Conservation (phyloP, 2,329 filamentous ascomycete genomes). For the Tolypocladium pustulatum region DNA sequence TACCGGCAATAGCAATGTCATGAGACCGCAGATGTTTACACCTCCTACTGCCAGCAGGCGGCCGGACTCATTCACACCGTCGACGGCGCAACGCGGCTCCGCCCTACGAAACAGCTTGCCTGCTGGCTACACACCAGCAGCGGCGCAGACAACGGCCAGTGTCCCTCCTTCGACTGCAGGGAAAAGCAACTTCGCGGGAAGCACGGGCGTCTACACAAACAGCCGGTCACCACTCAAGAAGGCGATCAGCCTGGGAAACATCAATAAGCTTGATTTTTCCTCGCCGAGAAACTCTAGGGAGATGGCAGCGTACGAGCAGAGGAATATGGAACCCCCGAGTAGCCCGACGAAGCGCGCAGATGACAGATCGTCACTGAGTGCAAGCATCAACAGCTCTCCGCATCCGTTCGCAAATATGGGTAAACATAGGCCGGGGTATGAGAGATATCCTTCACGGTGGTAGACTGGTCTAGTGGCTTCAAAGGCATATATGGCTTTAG, state of each 20-base stretch:
- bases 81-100: conserved; percentile 16
- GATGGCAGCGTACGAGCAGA: conserved; percentile 49
- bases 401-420: conserved; percentile 29
- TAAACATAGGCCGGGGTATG: conserved; percentile 24
- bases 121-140: conserved; percentile 16
- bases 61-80: conserved; percentile 23
- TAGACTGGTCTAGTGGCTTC: conserved; percentile 5
- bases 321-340: conserved; percentile 22
- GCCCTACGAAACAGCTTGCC: conserved; percentile 24
- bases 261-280: conserved; percentile 27
- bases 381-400: conserved; percentile 12
- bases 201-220: conserved; percentile 69
- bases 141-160: conserved; percentile 11
- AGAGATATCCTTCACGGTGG: conserved; percentile 29
- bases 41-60: conserved; percentile 22
- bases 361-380: conserved; percentile 13
- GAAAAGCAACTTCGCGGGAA: conserved; percentile 49
- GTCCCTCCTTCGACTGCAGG: conserved; percentile 12
- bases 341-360: conserved; percentile 30
- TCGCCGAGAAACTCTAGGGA: conserved; percentile 51
- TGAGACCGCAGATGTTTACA: conserved; percentile 32
- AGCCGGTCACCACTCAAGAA: conserved; percentile 78
- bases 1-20: conserved; percentile 21
- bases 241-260: conserved; percentile 51
- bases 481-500: too few relatives aligned